These are phyloP conservation scores for Calonectria montana DNA, from an alignment of 2,329 filamentous ascomycete genomes.

Conservation along the genomic window DNA sequence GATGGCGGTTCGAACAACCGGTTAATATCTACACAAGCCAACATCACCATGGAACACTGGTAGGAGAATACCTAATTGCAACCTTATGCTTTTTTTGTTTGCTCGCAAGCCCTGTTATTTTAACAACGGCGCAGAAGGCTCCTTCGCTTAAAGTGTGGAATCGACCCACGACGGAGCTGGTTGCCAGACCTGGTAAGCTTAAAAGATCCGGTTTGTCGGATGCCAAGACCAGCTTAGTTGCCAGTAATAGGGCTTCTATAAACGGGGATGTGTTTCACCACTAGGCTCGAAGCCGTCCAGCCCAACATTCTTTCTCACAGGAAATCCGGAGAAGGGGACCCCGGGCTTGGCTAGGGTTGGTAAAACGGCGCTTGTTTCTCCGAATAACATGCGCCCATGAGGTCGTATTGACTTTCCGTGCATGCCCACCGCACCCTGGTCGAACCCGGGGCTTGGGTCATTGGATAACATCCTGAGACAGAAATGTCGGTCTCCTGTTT, in stretches of 20 bases:
- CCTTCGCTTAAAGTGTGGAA: background rate
- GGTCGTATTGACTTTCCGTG: background rate
- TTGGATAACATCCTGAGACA: conserved; percentile 14
- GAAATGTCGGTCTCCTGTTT: conserved; percentile 8
- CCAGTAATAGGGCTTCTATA: background rate
- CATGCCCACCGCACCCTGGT: background rate
- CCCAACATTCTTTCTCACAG: background rate
- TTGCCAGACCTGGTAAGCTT: background rate
- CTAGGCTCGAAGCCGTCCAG: background rate
- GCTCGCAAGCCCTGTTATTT: background rate
- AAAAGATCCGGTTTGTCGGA: background rate
- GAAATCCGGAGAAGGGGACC: background rate
- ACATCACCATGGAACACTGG: too few species aligned
- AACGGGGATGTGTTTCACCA: background rate
- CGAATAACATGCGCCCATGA: background rate
- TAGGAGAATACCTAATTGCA: background rate
- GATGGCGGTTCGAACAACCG: background rate
- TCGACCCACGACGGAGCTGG: background rate
- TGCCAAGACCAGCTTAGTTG: background rate
- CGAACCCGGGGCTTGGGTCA: background rate
- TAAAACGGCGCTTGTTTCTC: background rate
- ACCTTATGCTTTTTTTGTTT: background rate
- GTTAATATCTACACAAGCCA: background rate
- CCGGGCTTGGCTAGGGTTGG: conserved; percentile 1
- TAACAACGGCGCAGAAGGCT: background rate